phyloP scores from a whole-genome alignment of 2,329 filamentous ascomycete genomes.

The Neurospora sp. region DNA sequence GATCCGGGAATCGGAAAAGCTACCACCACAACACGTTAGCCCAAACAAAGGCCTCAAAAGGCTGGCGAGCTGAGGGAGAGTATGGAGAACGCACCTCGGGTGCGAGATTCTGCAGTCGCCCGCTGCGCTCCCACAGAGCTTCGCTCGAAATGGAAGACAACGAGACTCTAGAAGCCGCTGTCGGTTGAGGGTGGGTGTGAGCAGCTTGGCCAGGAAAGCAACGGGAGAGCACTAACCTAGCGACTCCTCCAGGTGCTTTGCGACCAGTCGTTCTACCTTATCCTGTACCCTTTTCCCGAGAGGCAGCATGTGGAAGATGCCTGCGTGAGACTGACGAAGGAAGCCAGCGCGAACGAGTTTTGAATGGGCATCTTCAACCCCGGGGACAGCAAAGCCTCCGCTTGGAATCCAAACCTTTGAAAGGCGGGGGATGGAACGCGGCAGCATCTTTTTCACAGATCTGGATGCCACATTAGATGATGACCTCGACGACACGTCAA shows the following conservation, averaged over 20 bases:
- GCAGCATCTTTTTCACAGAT: conserved; percentile 7
- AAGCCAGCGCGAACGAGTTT: conserved; percentile 64
- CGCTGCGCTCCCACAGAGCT: conserved; percentile 71
- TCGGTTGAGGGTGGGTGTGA: background rate
- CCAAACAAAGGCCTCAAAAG: background rate
- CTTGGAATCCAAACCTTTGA: conserved; percentile 76
- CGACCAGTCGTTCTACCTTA: conserved; percentile 77
- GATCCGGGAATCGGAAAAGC: conserved; percentile 73
- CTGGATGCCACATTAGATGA: background rate
- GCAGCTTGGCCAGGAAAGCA: background rate
- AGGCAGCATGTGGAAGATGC: conserved; percentile 86
- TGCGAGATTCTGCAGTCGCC: conserved; percentile 61
- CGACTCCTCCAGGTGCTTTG: conserved; percentile 68
- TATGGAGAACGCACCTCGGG: conserved; percentile 50
- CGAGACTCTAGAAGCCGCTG: conserved; percentile 69
- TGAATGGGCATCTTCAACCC: conserved; percentile 55
- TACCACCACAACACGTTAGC: conserved; percentile 28
- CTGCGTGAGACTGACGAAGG: conserved; percentile 72
- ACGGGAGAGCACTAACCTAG: conserved; percentile 12
- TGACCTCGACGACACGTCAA: background rate
- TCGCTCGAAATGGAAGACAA: conserved; percentile 81
- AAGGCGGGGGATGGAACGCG: conserved; percentile 33
- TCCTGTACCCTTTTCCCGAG: conserved; percentile 78
- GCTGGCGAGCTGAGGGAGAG: background rate
- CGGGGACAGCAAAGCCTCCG: conserved; percentile 51